Conservation (phyloP, 2,329 filamentous ascomycete species). For the Cladosporium halotolerans region DNA sequence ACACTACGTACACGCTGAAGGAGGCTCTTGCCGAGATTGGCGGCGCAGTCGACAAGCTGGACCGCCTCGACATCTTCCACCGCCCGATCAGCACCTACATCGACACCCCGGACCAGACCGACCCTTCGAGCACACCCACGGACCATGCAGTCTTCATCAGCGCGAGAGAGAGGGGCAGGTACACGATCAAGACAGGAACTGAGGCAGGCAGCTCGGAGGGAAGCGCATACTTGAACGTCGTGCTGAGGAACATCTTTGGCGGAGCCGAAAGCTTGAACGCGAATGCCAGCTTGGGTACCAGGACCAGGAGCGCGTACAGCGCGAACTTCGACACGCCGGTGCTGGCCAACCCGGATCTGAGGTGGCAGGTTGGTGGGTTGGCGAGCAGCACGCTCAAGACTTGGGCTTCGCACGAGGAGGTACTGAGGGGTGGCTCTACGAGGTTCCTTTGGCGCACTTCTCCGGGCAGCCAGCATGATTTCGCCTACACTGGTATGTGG, state of each 20-base stretch:
- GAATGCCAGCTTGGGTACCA: conserved; percentile 81
- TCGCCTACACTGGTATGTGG: conserved; percentile 79
- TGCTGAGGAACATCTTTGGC: conserved; percentile 88
- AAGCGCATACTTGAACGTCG: conserved; percentile 80
- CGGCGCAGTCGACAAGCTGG: conserved; percentile 65
- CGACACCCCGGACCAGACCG: conserved; percentile 63
- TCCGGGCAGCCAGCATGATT: conserved; percentile 59
- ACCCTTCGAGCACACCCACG: conserved; percentile 63
- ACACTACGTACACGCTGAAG: conserved; percentile 62
- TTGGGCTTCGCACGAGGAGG: conserved; percentile 92
- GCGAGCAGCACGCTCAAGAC: conserved; percentile 80
- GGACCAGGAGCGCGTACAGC: conserved; percentile 86
- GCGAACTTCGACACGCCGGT: conserved; percentile 78
- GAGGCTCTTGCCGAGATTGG: conserved; percentile 71
- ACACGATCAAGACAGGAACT: conserved; percentile 89
- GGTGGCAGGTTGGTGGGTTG: conserved; percentile 71
- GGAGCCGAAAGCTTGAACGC: conserved; percentile 85
- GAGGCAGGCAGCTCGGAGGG: conserved; percentile 92
- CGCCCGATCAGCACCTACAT: conserved; percentile 76
- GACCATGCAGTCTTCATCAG: conserved; percentile 77
- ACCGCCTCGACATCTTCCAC: conserved; percentile 81
- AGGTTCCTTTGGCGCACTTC: conserved; percentile 68
- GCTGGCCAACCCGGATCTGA: conserved; percentile 73
- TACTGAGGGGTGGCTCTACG: conserved; percentile 67
- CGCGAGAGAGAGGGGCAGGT: conserved; percentile 70